Percentiles rank a stretch among this genome's conserved stretches.
These are phyloP conservation scores for Guadua angustifolia DNA, from an alignment of 176 grass and related monocot species.

Conservation along the genomic window DNA sequence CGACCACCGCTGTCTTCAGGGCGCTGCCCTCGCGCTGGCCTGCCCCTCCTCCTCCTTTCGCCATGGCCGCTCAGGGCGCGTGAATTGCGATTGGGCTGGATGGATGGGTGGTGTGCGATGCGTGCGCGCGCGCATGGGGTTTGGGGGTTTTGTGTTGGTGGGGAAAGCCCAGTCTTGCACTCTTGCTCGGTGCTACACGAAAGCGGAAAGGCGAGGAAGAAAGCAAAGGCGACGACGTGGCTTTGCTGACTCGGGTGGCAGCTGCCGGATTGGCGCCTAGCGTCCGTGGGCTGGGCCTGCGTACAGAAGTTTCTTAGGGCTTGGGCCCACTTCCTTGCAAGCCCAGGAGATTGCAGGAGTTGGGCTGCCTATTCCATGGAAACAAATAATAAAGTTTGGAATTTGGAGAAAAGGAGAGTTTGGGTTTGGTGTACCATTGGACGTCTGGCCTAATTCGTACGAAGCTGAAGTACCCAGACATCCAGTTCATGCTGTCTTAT, in stretches of 20 bases:
- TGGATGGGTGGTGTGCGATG: slow-evolving; percentile 25
- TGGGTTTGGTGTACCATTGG: too few species aligned
- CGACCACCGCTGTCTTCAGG: slow-evolving; percentile 79
- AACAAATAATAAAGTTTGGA: background rate
- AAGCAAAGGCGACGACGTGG: background rate
- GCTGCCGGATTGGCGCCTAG: background rate
- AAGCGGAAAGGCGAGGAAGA: slow-evolving; percentile 49
- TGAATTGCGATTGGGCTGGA: slow-evolving; percentile 26
- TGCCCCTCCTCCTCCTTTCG: slow-evolving; percentile 39
- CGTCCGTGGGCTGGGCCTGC: background rate
- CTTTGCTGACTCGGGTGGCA: background rate
- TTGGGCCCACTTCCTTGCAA: background rate
- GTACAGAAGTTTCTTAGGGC: background rate
- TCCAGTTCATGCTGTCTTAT: background rate
- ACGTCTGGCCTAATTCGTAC: background rate
- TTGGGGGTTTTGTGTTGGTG: slow-evolving; percentile 26
- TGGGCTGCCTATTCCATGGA: background rate
- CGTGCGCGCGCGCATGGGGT: background rate
- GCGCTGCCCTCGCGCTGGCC: slow-evolving; percentile 56
- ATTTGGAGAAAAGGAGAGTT: background rate
- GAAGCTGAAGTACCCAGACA: background rate
- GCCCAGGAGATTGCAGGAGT: background rate
- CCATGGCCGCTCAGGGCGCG: slow-evolving; percentile 59
- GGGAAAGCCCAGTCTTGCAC: slow-evolving; percentile 28
- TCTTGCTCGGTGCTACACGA: slow-evolving; percentile 31